Evolutionary conservation across 352 stramenopile species (phyloP), one percentile per base, ranked within the genome.

Genomic region (Pythium apleroticum): DNA sequence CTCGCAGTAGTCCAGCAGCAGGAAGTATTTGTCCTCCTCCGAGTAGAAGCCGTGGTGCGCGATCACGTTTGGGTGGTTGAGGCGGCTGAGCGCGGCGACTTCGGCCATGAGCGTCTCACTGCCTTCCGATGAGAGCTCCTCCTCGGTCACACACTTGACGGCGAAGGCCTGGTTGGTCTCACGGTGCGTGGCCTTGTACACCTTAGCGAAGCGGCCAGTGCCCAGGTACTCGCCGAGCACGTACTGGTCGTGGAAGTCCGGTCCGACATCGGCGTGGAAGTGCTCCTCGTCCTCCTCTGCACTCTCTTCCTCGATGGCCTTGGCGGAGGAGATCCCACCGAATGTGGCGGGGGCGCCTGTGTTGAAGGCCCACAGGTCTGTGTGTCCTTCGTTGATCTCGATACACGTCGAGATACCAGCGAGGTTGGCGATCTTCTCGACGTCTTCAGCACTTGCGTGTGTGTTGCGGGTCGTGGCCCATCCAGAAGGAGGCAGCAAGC

Each of bases 1-100:
- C 33, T 80, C 76, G 67, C 89, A 93, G 49, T 93, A 84, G 66
- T 97, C 89, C 59, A 97, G 81, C 55, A 97, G 80, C 22, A 97
- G 76, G 68, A 87, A 81, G 53, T 95, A 92, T 66, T 84, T 90
- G 61, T 81, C 80, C 22, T 76, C 62, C 43, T 89, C 85, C 15
- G 86, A 80, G 64, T 84, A 96, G 57, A 96, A 88, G 1, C 91
- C 87, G 57, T 90, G 75, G 67, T 96, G 75, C 11, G 71, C 64
- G 58, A 97, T 88, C 49, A 97, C 85, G 65, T 96, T 89, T 4
- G 73, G 72, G 63, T 97, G 88, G 57, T 81, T 88, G 37, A 96
- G 69, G 0, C 82, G 78, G 50, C 75, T 88, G 14, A 94, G 80
- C 8, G 81, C 80, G 10, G 73, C 75, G 22, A 94, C 78, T 55